phyloP scores from a whole-genome alignment of 306 rosid genomes.

The Vigna nakashimae region DNA sequence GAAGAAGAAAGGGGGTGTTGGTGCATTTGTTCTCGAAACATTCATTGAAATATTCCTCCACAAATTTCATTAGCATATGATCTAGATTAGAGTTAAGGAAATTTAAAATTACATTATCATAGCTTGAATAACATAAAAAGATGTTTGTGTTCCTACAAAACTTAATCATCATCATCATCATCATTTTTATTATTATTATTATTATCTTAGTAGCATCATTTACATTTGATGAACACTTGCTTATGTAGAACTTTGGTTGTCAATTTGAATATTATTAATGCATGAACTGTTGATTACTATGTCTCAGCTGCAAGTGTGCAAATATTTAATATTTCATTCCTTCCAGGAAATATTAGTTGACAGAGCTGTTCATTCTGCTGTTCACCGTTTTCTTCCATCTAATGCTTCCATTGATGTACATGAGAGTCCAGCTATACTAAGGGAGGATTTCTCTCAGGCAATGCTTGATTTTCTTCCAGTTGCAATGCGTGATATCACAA shows the following conservation, averaged over 20 bases:
- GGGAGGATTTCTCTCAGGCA: slow-evolving; percentile 84
- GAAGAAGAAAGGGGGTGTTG: background rate
- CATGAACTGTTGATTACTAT: slow-evolving; percentile 22
- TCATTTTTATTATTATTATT: background rate
- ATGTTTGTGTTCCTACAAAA: slow-evolving; percentile 29
- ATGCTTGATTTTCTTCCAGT: slow-evolving; percentile 94
- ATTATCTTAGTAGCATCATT: background rate
- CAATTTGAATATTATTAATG: slow-evolving; percentile 18
- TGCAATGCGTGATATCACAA: slow-evolving; percentile 93
- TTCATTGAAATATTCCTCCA: slow-evolving; percentile 33
- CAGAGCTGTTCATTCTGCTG: slow-evolving; percentile 91
- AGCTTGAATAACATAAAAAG: slow-evolving; percentile 22
- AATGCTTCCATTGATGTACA: slow-evolving; percentile 49
- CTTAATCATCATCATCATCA: background rate
- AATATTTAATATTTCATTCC: slow-evolving; percentile 30
- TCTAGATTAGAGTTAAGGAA: slow-evolving; percentile 34
- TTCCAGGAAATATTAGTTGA: slow-evolving; percentile 93
- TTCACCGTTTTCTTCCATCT: slow-evolving; percentile 71
- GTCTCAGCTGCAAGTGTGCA: slow-evolving; percentile 30
- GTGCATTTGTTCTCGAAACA: slow-evolving; percentile 37
- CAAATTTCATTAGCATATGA: slow-evolving; percentile 24
- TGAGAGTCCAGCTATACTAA: slow-evolving; percentile 67
- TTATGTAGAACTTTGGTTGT: slow-evolving; percentile 29
- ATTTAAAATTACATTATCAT: slow-evolving; percentile 29
- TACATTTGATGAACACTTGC: slow-evolving; percentile 27